These are phyloP conservation scores for Malassezia brasiliensis DNA, from an alignment of 1,284 basidiomycete genomes.

Conservation along the genomic window DNA sequence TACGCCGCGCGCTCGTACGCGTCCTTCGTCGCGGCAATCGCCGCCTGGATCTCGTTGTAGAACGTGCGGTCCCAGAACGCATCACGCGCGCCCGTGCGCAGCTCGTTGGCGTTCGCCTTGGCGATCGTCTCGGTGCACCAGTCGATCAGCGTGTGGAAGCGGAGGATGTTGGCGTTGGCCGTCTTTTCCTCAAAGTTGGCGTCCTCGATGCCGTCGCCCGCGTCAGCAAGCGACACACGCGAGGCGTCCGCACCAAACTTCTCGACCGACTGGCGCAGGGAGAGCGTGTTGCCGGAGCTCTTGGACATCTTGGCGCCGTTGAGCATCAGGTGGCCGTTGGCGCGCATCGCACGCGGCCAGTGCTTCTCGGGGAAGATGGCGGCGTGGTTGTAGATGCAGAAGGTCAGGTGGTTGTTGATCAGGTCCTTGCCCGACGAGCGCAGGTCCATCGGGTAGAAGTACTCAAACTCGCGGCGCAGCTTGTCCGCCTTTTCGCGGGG, in stretches of 20 bases:
- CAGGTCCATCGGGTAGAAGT: conserved; percentile 98
- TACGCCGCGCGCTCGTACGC: conserved; percentile 64
- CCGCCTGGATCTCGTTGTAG: conserved; percentile 78
- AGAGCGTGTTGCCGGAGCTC: conserved; percentile 62
- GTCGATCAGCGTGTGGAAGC: conserved; percentile 76
- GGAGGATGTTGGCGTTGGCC: conserved; percentile 91
- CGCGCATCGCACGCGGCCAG: conserved; percentile 83
- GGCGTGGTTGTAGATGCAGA: conserved; percentile 86
- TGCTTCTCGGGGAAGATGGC: conserved; percentile 89
- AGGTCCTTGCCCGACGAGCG: conserved; percentile 98
- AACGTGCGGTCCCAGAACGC: conserved; percentile 65
- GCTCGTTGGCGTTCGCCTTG: conserved; percentile 57
- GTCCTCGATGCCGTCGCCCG: conserved; percentile 93
- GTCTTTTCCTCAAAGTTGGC: conserved; percentile 98
- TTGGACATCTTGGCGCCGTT: conserved; percentile 99
- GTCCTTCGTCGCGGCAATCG: conserved; percentile 66
- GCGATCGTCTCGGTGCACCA: conserved; percentile 77
- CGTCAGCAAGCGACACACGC: conserved; percentile 83
- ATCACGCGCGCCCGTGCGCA: conserved; percentile 55
- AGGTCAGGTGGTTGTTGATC: conserved; percentile 91
- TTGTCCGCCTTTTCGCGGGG: conserved; percentile 67
- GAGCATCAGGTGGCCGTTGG: conserved; percentile 93
- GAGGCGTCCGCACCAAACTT: conserved; percentile 88
- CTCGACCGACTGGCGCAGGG: conserved; percentile 41
- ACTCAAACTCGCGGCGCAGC: conserved; percentile 83